These are phyloP conservation scores for Backusella tarrabulga DNA, from an alignment of 192 early-diverging fungal species.

Conservation along the genomic window DNA sequence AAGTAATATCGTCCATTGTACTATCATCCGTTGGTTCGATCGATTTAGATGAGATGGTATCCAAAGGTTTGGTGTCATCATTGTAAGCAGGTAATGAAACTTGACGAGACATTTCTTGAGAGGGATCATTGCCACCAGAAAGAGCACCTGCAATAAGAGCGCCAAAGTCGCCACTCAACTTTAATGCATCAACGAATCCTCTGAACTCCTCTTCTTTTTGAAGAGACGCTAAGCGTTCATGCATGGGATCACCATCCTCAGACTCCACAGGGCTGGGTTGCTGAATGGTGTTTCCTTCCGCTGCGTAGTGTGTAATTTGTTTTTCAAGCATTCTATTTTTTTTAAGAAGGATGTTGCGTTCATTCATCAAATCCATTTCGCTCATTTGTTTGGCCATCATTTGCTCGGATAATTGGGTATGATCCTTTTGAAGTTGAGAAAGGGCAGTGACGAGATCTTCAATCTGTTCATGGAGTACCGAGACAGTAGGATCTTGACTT, in stretches of 20 bases:
- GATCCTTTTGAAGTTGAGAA: constrained; percentile 69
- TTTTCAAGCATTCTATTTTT: constrained; percentile 3
- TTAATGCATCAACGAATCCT: constrained; percentile 25
- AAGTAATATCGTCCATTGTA: constrained; percentile 21
- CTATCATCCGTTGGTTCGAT: not conserved
- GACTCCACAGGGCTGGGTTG: constrained; percentile 11
- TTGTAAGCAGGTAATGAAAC: not conserved
- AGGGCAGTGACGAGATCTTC: constrained; percentile 63
- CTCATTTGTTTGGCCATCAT: constrained; percentile 56
- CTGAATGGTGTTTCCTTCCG: constrained; percentile 24
- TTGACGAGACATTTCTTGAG: not conserved
- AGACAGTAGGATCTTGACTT: constrained; percentile 9
- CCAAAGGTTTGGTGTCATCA: not conserved
- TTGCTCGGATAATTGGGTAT: constrained; percentile 59
- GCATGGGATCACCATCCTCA: constrained; percentile 1
- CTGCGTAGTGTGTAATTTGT: constrained; percentile 24
- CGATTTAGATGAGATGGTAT: not conserved
- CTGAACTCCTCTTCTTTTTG: constrained; percentile 26
- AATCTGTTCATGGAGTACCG: constrained; percentile 52
- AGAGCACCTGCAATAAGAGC: constrained; percentile 32
- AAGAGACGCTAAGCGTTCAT: not conserved
- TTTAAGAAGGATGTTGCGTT: constrained; percentile 52
- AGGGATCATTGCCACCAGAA: not conserved
- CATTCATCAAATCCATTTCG: constrained; percentile 43
- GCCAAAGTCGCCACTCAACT: constrained; percentile 34